Base-by-base conservation (phyloP, 768 basidiomycete genomes). In the Gelatoporia subvermispora region DNA sequence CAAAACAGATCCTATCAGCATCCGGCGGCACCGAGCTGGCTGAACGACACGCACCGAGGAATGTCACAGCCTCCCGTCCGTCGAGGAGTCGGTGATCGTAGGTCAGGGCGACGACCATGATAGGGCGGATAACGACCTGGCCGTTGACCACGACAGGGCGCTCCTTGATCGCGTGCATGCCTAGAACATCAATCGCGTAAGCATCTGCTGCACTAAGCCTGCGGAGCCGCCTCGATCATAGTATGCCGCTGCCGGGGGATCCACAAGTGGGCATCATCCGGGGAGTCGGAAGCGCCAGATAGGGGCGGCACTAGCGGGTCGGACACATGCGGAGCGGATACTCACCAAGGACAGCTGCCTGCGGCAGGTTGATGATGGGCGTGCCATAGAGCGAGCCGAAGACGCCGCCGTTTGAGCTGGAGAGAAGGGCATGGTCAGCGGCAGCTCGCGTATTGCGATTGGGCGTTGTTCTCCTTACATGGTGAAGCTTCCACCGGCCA, bases 401-500 rank as follows among this genome's bases (percentile, higher is more conserved):
- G 65, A 99, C 95, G 59, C 95, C 95, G 39, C 95, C 96, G 63
- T 99, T 99, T 35, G 96, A 98, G 68, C 93, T 95, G 53, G 20
- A 52, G 34, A 49, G 38, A 36, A 41, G 35, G 40, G 31, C 35
- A 37, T 39, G 23, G 38, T 45, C 45, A 41, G 41, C 35, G 36
- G 36, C 25, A 41, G 23, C 21, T 15, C 8, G n/a, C 28, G 28
- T 31, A 7, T 5, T 31, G 7, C 7, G 13, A 22, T 16, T 18
- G 18, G 13, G 38, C 9, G 31, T 21, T 11, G 18, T n/a, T n/a
- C n/a, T 34, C 72, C 86, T 55, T 57, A 93, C 92, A 97, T 97
- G 55, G 95, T 98, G 78, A 99, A 97, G n/a, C 92, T 85, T 42
- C 95, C 95, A 42, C 95, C 95, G 28, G 93, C 78, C 95, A 97